Evolutionary conservation across 805 yeast species (phyloP).

Genomic region (Wickerhamiella sergipiensis): DNA sequence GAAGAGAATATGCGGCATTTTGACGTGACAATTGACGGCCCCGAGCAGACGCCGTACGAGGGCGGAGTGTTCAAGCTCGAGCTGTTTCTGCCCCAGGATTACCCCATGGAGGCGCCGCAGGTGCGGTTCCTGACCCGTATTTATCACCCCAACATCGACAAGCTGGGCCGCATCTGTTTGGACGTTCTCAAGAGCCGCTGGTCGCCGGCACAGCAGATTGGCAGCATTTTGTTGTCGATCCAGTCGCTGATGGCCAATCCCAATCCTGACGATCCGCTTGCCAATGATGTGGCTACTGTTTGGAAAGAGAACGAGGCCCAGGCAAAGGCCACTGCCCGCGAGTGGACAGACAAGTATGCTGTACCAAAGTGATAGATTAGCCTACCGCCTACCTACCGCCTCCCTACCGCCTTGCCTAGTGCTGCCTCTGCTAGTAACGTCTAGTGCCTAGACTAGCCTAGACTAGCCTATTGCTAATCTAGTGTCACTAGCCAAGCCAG

Average conservation of each 20-base stretch:
- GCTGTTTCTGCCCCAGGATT: conserved; percentile 85
- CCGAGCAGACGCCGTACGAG: conserved; percentile 82
- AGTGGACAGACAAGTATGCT: conserved; percentile 60
- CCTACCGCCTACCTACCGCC: no score
- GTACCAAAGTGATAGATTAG: neutral
- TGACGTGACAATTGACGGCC: conserved; percentile 86
- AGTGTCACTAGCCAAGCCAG: no score
- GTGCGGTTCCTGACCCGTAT: conserved; percentile 87
- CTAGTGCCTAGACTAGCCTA: no score
- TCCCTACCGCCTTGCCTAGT: no score
- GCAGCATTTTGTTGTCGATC: conserved; percentile 79
- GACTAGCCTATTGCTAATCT: no score
- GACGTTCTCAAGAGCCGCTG: conserved; percentile 91
- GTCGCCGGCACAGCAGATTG: conserved; percentile 94
- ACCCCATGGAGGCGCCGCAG: conserved; percentile 97
- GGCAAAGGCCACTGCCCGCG: conserved; percentile 69
- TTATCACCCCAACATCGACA: conserved; percentile 93
- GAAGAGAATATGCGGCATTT: conserved; percentile 90
- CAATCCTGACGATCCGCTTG: conserved; percentile 95
- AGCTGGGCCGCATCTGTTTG: conserved; percentile 87
- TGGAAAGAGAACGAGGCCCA: conserved; percentile 78
- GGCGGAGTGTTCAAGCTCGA: conserved; percentile 65
- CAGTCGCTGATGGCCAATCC: conserved; percentile 94
- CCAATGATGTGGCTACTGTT: conserved; percentile 93
- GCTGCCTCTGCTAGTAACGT: no score